These are phyloP conservation scores for Paramecium sonneborni DNA, from an alignment of 73 alveolate species.

Conservation along the genomic window DNA sequence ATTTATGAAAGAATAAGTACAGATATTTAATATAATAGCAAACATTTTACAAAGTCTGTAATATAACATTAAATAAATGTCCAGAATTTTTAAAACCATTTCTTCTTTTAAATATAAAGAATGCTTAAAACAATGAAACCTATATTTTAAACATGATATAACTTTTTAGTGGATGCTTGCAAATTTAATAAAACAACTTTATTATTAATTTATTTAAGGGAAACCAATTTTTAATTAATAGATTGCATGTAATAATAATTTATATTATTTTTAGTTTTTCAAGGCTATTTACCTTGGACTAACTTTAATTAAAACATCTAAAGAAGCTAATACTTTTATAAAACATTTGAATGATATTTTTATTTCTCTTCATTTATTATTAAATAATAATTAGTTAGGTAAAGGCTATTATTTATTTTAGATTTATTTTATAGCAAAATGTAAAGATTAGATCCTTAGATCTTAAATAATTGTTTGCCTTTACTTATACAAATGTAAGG, in stretches of 20 bases:
- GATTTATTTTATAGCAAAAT: background rate
- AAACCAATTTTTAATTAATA: background rate
- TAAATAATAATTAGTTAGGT: background rate
- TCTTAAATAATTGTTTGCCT: background rate
- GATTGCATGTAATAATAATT: background rate
- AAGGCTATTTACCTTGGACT: background rate
- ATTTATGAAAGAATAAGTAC: background rate
- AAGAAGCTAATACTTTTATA: background rate
- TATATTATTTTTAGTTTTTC: background rate
- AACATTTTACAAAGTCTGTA: conserved; percentile 7
- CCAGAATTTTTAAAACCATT: conserved; percentile 50
- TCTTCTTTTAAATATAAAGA: background rate
- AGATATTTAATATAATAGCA: background rate
- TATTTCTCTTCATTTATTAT: background rate
- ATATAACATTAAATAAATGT: background rate
- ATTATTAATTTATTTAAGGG: background rate
- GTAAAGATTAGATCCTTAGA: background rate
- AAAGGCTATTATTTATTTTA: background rate
- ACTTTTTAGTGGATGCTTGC: background rate
- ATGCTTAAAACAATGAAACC: background rate
- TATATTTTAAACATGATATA: background rate
- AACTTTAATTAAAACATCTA: background rate
- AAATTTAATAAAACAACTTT: background rate
- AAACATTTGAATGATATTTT: background rate
- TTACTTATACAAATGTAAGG: background rate